Base-by-base conservation (phyloP, 768 basidiomycete species). In the Pulveroboletus ravenelii region DNA sequence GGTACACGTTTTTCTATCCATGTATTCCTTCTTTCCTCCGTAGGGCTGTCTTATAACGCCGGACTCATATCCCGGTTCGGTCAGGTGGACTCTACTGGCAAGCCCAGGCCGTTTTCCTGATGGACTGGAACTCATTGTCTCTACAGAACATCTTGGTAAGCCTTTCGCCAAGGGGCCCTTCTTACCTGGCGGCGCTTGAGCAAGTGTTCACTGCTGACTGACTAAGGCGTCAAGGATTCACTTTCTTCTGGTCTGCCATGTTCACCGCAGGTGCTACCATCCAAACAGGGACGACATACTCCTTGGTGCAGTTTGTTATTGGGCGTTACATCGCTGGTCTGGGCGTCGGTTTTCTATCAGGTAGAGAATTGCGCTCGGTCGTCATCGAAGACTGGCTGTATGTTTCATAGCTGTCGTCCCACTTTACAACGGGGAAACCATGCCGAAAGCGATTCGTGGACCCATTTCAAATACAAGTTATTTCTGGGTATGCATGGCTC, bases 1-100 rank as follows among this genome's bases (percentile, higher is more conserved):
- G 48, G 83, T 85, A 53, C 46, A 63, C 5, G 5, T 14, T 41
- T 17, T 32, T 15, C 17, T 3, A 48, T 34, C 23, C 42, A 12
- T n/a, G 14, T 47, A 34, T 49, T 35, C n/a, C 47, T 47, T 45
- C n/a, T 48, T 45, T 52, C 17, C 15, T 48, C 23, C 30, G 3
- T 59, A 84, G 80, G 87, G 87, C 74, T 87, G 85, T 59, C 67
- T 89, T 30, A 87, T 89, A 51, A 88, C 88, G 84, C 79, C 79
- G 8, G 86, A 89, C 63, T 89, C 64, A 74, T 87, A 57, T 56
- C 70, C 46, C 79, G 85, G 12, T 89, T 89, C 60, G 87, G 86
- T 30, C 70, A 80, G 58, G 45, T 74, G 4, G 74, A 68, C 42
- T 58, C 63, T 3, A 61, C 78, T 53, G 85, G 84, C 4, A 55